Conservation (phyloP, 2,329 filamentous ascomycete species). For the Trichoderma sp. region DNA sequence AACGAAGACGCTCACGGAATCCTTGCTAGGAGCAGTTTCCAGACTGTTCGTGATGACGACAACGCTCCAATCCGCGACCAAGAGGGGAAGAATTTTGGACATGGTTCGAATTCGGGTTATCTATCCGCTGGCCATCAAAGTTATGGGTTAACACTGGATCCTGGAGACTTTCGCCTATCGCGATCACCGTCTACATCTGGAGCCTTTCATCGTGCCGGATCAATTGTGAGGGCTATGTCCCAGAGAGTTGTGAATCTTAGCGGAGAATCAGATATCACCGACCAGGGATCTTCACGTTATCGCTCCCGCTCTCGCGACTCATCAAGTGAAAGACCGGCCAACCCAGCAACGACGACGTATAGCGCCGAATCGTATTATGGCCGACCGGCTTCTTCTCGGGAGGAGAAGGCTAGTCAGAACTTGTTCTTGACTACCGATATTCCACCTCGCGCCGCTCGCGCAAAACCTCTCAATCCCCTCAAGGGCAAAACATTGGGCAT, state of each 20-base stretch:
- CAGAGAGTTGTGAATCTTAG: constrained; percentile 97
- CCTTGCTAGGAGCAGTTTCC: constrained; percentile 56
- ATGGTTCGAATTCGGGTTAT: constrained; percentile 59
- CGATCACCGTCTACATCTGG: constrained; percentile 64
- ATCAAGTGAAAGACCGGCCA: constrained; percentile 32
- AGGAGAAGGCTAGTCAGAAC: constrained; percentile 46
- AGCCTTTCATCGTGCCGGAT: constrained; percentile 69
- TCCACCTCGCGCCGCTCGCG: constrained; percentile 25
- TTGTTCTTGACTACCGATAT: constrained; percentile 9
- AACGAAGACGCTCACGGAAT: constrained; percentile 43
- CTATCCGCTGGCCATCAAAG: constrained; percentile 51
- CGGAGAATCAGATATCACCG: constrained; percentile 83
- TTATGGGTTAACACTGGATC: constrained; percentile 58
- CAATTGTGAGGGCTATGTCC: constrained; percentile 83
- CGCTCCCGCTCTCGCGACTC: constrained; percentile 58
- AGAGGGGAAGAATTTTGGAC: constrained; percentile 56
- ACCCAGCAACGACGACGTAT: constrained; percentile 38
- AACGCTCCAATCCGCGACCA: constrained; percentile 54
- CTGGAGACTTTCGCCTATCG: constrained; percentile 56
- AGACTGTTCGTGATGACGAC: constrained; percentile 56
- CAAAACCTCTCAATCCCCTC: constrained; percentile 65
- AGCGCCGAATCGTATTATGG: constrained; percentile 55
- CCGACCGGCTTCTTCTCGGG: constrained; percentile 45
- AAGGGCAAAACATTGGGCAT: constrained; percentile 84
- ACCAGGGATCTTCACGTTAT: constrained; percentile 66